Evolutionary conservation across 805 yeast genomes (phyloP).

Genomic region (Komagataella pseudopastoris): DNA sequence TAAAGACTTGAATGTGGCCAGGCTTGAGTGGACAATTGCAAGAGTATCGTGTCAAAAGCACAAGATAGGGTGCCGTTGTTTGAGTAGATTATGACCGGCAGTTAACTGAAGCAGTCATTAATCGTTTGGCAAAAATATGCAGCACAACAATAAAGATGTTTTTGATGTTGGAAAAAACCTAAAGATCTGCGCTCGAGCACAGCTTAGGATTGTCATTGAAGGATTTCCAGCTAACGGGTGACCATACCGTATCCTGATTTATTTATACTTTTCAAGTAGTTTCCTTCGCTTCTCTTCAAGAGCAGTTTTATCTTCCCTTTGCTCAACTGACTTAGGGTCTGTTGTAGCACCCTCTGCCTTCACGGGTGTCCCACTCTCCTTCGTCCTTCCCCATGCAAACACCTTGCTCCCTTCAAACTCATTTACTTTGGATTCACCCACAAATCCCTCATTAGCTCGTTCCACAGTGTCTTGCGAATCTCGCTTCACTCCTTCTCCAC

Average conservation of each 20-base stretch:
- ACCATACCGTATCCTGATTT: background rate
- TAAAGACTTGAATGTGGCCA: too few relatives aligned
- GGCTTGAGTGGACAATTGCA: too few relatives aligned
- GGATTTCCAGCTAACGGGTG: too few relatives aligned
- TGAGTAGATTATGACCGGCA: too few relatives aligned
- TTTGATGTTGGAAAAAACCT: too few relatives aligned
- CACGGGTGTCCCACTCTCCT: slow-evolving; percentile 2
- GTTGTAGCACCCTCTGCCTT: background rate
- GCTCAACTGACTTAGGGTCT: background rate
- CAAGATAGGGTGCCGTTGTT: too few relatives aligned
- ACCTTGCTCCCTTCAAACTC: slow-evolving; percentile 31
- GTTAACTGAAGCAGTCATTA: too few relatives aligned
- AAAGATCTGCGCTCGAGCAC: too few relatives aligned
- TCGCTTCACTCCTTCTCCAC: background rate
- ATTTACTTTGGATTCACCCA: slow-evolving; percentile 12
- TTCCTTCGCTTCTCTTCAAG: slow-evolving; percentile 17
- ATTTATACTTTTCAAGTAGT: slow-evolving; percentile 20
- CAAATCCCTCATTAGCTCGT: slow-evolving; percentile 4
- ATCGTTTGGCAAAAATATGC: too few relatives aligned
- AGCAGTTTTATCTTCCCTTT: background rate
- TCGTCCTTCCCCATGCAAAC: slow-evolving; percentile 22
- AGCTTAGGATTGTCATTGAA: too few relatives aligned
- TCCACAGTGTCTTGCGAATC: background rate
- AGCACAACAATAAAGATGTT: too few relatives aligned
- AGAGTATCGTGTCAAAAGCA: too few relatives aligned